Evolutionary conservation across 1,284 basidiomycete species (phyloP).

Genomic region (Puccinia hordei): DNA sequence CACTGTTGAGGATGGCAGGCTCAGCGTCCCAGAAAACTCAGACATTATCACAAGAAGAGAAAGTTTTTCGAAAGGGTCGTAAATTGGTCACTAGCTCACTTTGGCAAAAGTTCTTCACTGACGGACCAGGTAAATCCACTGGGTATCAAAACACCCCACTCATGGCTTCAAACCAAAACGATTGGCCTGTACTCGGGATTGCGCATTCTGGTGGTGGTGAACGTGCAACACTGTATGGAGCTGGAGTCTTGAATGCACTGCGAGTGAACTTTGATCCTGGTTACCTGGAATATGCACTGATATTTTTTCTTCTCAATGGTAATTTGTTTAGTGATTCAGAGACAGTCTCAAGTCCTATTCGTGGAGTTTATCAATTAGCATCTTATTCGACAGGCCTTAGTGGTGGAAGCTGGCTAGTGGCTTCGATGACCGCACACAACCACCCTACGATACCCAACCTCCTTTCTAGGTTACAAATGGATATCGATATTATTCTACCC

Average conservation of each 20-base stretch:
- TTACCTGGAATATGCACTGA: neutral
- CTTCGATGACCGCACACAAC: slow-evolving; percentile 56
- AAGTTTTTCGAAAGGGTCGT: slow-evolving; percentile 3
- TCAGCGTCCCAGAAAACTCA: neutral
- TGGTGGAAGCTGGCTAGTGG: slow-evolving; percentile 58
- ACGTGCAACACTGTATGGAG: slow-evolving; percentile 36
- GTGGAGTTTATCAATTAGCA: slow-evolving; percentile 57
- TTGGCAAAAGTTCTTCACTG: slow-evolving; percentile 18
- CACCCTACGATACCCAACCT: slow-evolving; percentile 40
- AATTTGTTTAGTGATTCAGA: slow-evolving; percentile 22
- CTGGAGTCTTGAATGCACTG: slow-evolving; percentile 40
- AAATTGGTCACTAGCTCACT: slow-evolving; percentile 8
- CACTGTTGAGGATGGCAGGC: slow-evolving; percentile 31
- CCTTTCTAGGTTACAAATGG: neutral
- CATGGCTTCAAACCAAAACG: neutral
- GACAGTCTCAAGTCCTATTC: slow-evolving; percentile 51
- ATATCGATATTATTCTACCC: slow-evolving; percentile 2
- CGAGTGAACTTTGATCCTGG: neutral
- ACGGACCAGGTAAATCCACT: slow-evolving; percentile 25
- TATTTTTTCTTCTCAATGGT: neutral
- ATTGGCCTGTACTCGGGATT: slow-evolving; percentile 37
- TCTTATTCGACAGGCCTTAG: slow-evolving; percentile 58
- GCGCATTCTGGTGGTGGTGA: slow-evolving; percentile 39
- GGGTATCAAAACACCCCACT: slow-evolving; percentile 26
- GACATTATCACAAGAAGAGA: slow-evolving; percentile 27